Base-by-base conservation (phyloP, 345 rosid species). In the Leavenworthia alabamica region DNA sequence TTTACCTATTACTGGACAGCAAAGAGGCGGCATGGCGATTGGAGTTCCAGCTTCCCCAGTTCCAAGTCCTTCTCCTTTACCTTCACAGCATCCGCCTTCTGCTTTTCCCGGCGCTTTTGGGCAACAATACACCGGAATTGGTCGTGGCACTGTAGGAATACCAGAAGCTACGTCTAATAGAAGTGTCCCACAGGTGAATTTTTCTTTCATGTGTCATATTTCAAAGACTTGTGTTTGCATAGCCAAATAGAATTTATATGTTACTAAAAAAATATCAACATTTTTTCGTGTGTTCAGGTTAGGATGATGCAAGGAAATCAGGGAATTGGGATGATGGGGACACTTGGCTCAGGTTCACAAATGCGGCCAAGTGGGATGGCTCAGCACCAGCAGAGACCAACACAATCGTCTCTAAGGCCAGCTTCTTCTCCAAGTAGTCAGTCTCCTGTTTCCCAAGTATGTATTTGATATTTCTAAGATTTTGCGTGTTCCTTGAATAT, bases 321-420 rank as follows among this genome's bases (percentile, higher is more conserved):
- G 28, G 93, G 88, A 62, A 67, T 80, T 62, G 86, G 94, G 60
- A 80, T 77, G 82, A 79, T 81, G 72, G 81, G 88, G 19, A 68
- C 89, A 6, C 62, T 83, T 66, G 79, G 81, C 67, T 79, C 95
- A 6, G 76, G 81, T 62, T 74, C 90, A 13, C 83, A 79, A 69
- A 66, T 87, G 76, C 78, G 94, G 41, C 85, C 93, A 7, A 77
- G 78, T 77, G 92, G 86, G 39, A 71, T 85, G 72, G 35, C 83
- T 73, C 90, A 77, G 62, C 97, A 83, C 72, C 96, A 78, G 61
- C 89, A 73, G 77, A 90, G 94, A 56, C 84, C 97, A n/a, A 40
- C 70, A 62, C 97, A 75, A 35, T 66, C 97, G 40, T 56, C 89
- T 67, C 54, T 81, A 37, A 79, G 90, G 52, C 82, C 93, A 14